Evolutionary conservation across 495 filamentous ascomycete species (phyloP).

Genomic region (Cercophora samala): DNA sequence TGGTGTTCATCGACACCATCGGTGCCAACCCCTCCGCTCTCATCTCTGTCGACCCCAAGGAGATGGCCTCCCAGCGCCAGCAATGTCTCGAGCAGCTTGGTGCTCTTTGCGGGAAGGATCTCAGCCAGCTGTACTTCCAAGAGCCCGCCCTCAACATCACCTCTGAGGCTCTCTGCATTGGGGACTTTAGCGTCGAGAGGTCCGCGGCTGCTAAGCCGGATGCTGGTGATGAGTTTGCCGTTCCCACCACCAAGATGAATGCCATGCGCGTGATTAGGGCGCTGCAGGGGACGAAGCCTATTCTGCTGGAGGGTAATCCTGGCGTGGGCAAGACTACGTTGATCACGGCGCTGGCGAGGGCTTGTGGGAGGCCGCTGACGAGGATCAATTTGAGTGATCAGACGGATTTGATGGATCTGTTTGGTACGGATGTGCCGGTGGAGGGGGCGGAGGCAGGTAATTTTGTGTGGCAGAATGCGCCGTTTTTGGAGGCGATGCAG

Average conservation of each 20-base stretch:
- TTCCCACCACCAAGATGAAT: slow-evolving; percentile 86
- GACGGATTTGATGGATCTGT: slow-evolving; percentile 94
- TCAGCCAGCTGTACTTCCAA: slow-evolving; percentile 59
- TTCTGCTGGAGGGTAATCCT: slow-evolving; percentile 90
- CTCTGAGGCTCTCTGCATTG: slow-evolving; percentile 55
- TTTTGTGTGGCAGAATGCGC: slow-evolving; percentile 93
- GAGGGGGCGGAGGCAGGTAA: slow-evolving; percentile 83
- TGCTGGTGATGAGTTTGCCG: slow-evolving; percentile 70
- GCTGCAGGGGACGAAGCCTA: slow-evolving; percentile 83
- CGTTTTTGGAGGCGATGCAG: slow-evolving; percentile 95
- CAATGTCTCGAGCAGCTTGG: slow-evolving; percentile 71
- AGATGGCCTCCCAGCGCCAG: slow-evolving; percentile 58
- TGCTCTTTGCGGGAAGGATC: slow-evolving; percentile 60
- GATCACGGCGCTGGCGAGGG: slow-evolving; percentile 74
- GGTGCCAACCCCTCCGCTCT: slow-evolving; percentile 90
- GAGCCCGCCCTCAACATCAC: slow-evolving; percentile 46
- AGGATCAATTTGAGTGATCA: slow-evolving; percentile 97
- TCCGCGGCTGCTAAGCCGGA: slow-evolving; percentile 44
- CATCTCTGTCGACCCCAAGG: slow-evolving; percentile 60
- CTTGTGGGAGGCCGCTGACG: slow-evolving; percentile 74
- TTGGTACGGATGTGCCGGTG: slow-evolving; percentile 93
- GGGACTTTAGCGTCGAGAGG: slow-evolving; percentile 66
- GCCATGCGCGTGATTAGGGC: slow-evolving; percentile 86
- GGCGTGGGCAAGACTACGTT: slow-evolving; percentile 97
- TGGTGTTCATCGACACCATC: slow-evolving; percentile 92